Evolutionary conservation across 1,284 basidiomycete species (phyloP).

Genomic region (Gymnopus androsaceus): DNA sequence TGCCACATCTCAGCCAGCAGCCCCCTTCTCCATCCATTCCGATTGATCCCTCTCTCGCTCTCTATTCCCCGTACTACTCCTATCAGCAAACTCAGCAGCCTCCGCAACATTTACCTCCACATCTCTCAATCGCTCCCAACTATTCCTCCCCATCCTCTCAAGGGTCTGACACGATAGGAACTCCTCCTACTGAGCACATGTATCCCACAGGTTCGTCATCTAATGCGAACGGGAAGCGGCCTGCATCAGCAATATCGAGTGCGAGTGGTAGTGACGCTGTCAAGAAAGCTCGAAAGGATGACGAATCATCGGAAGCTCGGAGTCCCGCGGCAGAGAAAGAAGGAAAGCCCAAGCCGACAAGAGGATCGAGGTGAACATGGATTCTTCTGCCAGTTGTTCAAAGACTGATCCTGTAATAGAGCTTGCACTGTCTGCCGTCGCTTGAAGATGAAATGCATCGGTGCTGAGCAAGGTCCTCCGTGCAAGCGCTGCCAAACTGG

Average conservation of each 20-base stretch:
- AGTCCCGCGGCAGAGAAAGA: constrained; percentile 63
- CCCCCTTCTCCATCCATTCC: constrained; percentile 59
- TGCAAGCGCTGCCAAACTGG: constrained; percentile 85
- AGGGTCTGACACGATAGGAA: constrained; percentile 72
- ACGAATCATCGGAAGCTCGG: constrained; percentile 47
- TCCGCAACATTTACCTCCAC: constrained; percentile 42
- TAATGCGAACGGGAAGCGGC: constrained; percentile 66
- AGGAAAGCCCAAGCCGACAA: constrained; percentile 83
- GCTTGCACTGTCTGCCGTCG: constrained; percentile 94
- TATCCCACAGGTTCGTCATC: constrained; percentile 48
- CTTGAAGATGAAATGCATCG: constrained; percentile 98
- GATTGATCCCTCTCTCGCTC: constrained; percentile 67
- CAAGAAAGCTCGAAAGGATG: constrained; percentile 65
- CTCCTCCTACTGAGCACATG: constrained; percentile 65
- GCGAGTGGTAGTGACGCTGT: constrained; percentile 42
- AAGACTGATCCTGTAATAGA: constrained; percentile 39
- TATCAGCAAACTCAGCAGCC: constrained; percentile 41
- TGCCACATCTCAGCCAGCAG: constrained; percentile 51
- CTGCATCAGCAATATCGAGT: constrained; percentile 51
- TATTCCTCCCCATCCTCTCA: constrained; percentile 73
- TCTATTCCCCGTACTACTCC: constrained; percentile 60
- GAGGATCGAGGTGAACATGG: constrained; percentile 74
- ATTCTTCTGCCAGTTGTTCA: constrained; percentile 5
- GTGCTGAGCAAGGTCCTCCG: constrained; percentile 88
- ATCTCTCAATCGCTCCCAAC: constrained; percentile 45